Base-by-base conservation (phyloP, 108 stramenopile genomes). In the Nitzschia sp. region DNA sequence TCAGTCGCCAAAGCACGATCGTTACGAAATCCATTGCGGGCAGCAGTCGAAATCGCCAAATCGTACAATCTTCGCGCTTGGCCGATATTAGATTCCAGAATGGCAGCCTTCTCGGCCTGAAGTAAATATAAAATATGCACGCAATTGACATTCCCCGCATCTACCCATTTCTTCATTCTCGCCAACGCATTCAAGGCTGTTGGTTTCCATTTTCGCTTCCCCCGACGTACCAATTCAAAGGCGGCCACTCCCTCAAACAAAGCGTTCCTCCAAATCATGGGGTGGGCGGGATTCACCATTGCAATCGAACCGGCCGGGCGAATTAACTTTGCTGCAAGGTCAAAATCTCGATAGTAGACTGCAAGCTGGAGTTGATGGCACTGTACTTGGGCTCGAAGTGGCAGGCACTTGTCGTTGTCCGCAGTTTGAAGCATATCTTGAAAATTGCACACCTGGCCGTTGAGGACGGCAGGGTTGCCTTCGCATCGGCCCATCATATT, bases 401-500 rank as follows among this genome's bases (percentile, higher is more conserved):
- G 68, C 11, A 36, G 38, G 38, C 45, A 58, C 4, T 57, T 53
- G 11, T 36, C 28, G 19, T 63, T 21, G 5, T 49, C 32, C 5
- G 60, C 70, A n/a, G 18, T 18, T 2, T 5, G 18, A 5, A 63
- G 9, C 46, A 71, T 62, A 5, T 51, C 70, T 47, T 71, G 46
- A 26, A 59, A 28, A 33, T 62, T 13, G 60, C 61, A 49, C 1
- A 46, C 70, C 19, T 62, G 46, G 2, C 70, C 70, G 2, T 45
- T 51, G 21, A 71, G 47, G 21, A 51, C 21, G 25, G 35, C 3
- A 28, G 61, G 59, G 51, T 62, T 34, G 13, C 24, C 33, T 0
- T 58, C 36, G 36, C 60, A 31, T 32, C 29, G 46, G 9, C 70
- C 70, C 46, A 71, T 31, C 42, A 71, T 42, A 62, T 71, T 71